Conservation (phyloP, 257 asterid species). For the Haberlea rhodopensis region DNA sequence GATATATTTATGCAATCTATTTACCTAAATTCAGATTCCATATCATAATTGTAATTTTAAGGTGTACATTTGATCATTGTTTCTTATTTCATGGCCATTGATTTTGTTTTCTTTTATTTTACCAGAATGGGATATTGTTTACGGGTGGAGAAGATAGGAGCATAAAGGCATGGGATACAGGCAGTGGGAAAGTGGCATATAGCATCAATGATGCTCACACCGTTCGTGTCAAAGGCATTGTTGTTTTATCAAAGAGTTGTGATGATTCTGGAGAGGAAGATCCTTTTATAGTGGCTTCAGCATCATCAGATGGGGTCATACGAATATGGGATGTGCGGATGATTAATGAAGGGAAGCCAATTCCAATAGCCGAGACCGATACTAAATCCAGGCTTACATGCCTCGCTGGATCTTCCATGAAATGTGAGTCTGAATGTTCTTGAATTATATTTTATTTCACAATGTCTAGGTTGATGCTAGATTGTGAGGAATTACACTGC, state of each 20-base stretch:
- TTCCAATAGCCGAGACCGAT: conserved; percentile 63
- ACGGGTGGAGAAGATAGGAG: conserved; percentile 92
- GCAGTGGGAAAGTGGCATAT: conserved; percentile 68
- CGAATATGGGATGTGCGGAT: conserved; percentile 92
- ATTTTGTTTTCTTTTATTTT: conserved; percentile 6
- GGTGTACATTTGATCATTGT: neutral
- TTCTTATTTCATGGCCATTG: conserved; percentile 15
- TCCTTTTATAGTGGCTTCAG: conserved; percentile 82
- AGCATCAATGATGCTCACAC: conserved; percentile 75
- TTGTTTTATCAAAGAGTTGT: conserved; percentile 51
- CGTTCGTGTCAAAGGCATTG: conserved; percentile 86
- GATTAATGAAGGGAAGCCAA: conserved; percentile 45
- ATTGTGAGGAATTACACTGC: neutral
- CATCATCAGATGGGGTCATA: conserved; percentile 88
- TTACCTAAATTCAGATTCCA: neutral
- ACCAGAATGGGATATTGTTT: conserved; percentile 69
- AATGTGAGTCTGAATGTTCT: conserved; percentile 49
- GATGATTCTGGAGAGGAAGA: conserved; percentile 45
- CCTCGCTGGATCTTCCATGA: conserved; percentile 85
- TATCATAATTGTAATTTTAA: too few relatives aligned
- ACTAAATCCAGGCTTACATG: conserved; percentile 93
- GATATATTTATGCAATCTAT: neutral
- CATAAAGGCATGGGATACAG: conserved; percentile 81
- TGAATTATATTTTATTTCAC: neutral
- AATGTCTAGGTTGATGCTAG: neutral